A percentile compares a stretch with the other conserved stretches of the same genome.
phyloP scores from a whole-genome alignment of 2,329 filamentous ascomycete genomes.

The Ramularia collo-cygni region DNA sequence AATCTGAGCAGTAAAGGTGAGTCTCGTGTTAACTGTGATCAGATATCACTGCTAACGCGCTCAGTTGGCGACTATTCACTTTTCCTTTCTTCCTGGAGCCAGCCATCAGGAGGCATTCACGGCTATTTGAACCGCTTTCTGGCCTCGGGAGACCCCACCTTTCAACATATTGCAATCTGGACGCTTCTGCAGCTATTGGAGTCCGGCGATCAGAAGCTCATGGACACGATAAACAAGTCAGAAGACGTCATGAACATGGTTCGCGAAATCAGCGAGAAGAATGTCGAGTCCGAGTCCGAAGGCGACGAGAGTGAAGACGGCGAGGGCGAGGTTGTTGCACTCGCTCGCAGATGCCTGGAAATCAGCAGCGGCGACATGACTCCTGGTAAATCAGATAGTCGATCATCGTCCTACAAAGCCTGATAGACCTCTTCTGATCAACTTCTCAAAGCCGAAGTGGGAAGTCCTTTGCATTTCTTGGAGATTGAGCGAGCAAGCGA shows the following conservation, averaged over 20 bases:
- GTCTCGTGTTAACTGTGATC: conserved; percentile 15
- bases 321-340: conserved; percentile 83
- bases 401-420: conserved; percentile 17
- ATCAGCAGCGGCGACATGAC: conserved; percentile 19
- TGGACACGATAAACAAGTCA: conserved; percentile 79
- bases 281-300: conserved; percentile 72
- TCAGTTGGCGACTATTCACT: conserved; percentile 93
- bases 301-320: conserved; percentile 88
- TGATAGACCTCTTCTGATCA: no score
- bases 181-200: conserved; percentile 91
- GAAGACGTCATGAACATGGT: conserved; percentile 91
- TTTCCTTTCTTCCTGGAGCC: conserved; percentile 88
- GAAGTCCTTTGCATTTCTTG: conserved; percentile 9
- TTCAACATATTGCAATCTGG: conserved; percentile 99
- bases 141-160: conserved; percentile 88
- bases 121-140: conserved; percentile 92
- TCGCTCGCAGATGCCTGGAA: conserved; percentile 85
- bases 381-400: conserved; percentile 14
- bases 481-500: conserved; percentile 16
- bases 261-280: conserved; percentile 80
- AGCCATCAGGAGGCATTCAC: conserved; percentile 89
- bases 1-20: conserved; percentile 95
- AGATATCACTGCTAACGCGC: conserved; percentile 20
- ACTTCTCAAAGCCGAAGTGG: no score
- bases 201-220: conserved; percentile 85